These are phyloP conservation scores for Chlorophyllum brunneum DNA, from an alignment of 768 basidiomycete genomes.

Conservation along the genomic window DNA sequence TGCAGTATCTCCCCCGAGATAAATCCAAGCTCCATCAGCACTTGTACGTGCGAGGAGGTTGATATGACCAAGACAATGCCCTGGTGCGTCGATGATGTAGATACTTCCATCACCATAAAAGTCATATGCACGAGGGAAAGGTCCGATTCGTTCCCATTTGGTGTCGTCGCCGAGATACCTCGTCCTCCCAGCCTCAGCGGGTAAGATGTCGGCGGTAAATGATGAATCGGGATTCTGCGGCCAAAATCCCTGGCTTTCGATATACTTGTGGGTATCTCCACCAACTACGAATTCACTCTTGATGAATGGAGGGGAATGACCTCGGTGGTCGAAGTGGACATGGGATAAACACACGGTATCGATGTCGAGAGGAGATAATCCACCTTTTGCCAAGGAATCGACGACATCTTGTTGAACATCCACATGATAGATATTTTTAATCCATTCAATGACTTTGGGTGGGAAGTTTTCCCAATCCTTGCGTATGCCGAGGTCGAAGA, in stretches of 20 bases:
- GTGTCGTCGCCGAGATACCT: constrained; percentile 24
- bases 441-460: constrained; percentile 25
- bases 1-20: constrained; percentile 51
- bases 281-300: constrained; percentile 47
- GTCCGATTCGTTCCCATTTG: constrained; percentile 39
- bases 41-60: constrained; percentile 54
- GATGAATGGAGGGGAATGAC: constrained; percentile 42
- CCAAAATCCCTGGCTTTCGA: constrained; percentile 32
- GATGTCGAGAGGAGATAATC: constrained; percentile 37
- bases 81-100: constrained; percentile 55
- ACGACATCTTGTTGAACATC: constrained; percentile 35
- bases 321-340: constrained; percentile 52
- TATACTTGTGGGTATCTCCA: constrained; percentile 28
- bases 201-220: constrained; percentile 32
- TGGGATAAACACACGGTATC: constrained; percentile 47
- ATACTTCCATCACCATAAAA: constrained; percentile 55
- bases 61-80: constrained; percentile 53
- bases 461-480: constrained; percentile 41
- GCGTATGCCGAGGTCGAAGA: constrained; percentile 60
- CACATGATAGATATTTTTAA: constrained; percentile 21
- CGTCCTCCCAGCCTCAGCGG: constrained; percentile 33
- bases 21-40: constrained; percentile 49
- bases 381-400: constrained; percentile 48
- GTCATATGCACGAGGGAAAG: constrained; percentile 49
- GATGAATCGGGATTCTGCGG: constrained; percentile 33